Evolutionary conservation across 768 basidiomycete species (phyloP), one percentile per base, ranked within the genome.

Genomic region (Coprinopsis cinerea): DNA sequence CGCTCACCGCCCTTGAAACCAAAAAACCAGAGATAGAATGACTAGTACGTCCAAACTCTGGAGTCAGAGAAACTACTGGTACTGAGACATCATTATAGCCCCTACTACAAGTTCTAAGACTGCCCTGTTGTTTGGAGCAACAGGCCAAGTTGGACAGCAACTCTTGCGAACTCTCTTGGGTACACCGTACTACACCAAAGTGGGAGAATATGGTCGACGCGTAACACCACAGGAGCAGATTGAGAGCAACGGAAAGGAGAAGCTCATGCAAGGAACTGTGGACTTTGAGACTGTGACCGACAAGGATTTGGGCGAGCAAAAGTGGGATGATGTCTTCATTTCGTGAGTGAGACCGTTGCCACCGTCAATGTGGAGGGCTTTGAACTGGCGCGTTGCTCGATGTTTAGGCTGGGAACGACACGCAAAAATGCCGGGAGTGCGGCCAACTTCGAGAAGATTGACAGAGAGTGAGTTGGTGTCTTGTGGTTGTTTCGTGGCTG

Each of bases 251-350:
- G 71, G 70, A 2, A 72, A 72, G 55, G 73, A 75, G 13, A 90
- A 88, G 60, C 70, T 92, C 17, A 75, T 79, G 52, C 85, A 88
- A 65, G 78, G 81, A 57, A 67, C 66, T 1, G 72, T 88, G 47
- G 78, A 88, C 61, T 88, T 85, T 57, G 86, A 89, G 58, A 82
- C 81, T 49, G 57, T 84, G 4, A 73, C 72, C 6, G 71, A 72
- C 39, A 68, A 74, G 2, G 74, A 71, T 4, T 55, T 87, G 55
- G 70, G 72, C 37, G 69, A 75, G 0, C 76, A 72, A 7, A 77
- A 75, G 37, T 88, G 84, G 81, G 86, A 89, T 63, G 81, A 85
- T 18, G 82, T 92, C 0, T 84, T 82, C 58, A 79, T 92, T 53
- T 74, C 85, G 70, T 83, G 52, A 40, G 78, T 73, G 32, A 43